Evolutionary conservation across 164 flowering plant genomes (phyloP).

Genomic region (Warburgia ugandensis): DNA sequence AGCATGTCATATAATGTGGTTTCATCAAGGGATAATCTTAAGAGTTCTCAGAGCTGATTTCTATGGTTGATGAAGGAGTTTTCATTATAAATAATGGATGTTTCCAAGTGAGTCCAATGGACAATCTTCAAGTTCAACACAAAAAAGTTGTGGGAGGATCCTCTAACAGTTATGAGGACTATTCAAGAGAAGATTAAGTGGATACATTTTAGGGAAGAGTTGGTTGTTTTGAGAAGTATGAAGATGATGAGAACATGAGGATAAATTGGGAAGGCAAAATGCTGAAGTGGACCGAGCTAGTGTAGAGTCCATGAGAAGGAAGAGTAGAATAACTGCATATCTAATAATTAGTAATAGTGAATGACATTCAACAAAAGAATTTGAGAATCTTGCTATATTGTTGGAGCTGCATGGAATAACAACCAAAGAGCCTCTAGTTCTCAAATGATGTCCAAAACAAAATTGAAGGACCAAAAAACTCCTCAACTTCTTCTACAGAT

Average conservation of each 20-base stretch:
- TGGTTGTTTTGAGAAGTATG: conserved; percentile 14
- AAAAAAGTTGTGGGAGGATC: conserved; percentile 26
- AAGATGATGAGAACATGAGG: conserved; percentile 12
- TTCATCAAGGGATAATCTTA: background rate
- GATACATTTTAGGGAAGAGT: conserved; percentile 10
- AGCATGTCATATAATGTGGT: no score
- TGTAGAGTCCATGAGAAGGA: background rate
- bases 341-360: conserved; percentile 17
- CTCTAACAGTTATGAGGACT: conserved; percentile 11
- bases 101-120: background rate
- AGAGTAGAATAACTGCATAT: background rate
- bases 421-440: conserved; percentile 22
- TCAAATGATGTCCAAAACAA: conserved; percentile 1
- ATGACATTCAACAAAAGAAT: conserved; percentile 37
- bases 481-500: no score
- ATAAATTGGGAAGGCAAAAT: conserved; percentile 11
- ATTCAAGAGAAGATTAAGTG: conserved; percentile 14
- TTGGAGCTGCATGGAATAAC: conserved; percentile 14
- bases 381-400: conserved; percentile 20
- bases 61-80: background rate
- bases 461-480: conserved; percentile 2
- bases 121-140: conserved; percentile 24
- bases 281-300: conserved; percentile 4
- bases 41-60: conserved; percentile 7
- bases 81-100: background rate